Evolutionary conservation across 495 filamentous ascomycete species (phyloP), one percentile per base, ranked within the genome.

Genomic region (Talaromyces nanjingensis): DNA sequence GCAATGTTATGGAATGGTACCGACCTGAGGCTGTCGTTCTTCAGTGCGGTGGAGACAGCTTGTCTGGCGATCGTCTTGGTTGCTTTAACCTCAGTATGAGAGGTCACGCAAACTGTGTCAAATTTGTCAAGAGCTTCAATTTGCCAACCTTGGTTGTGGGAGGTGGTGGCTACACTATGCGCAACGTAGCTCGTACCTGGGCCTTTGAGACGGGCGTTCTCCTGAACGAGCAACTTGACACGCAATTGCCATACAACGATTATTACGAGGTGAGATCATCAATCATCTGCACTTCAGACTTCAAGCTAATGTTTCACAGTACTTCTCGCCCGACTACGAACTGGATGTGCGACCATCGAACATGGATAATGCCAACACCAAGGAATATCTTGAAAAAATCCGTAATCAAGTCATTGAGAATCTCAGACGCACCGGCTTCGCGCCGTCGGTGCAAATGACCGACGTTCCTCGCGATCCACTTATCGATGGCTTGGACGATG

Each of bases 81-180:
- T 98, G 94, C 76, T 99, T 99, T 76, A 99, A 99, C 70, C 81
- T 99, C 18, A 97, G 92, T 73, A 98, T 99, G 94, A 82, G 86
- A 56, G 94, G 94, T 5, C 94, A 99, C 66, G 94, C 96, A 47
- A 99, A 98, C 77, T 99, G 94, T 70, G 94, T 99, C 47, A 91
- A 89, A 62, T 99, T 88, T 67, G 91, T 99, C 42, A 96, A 96
- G 76, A 89, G 85, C 70, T 99, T 97, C 78, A 87, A 89, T 63
- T 80, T 96, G 59, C 94, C 96, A 0, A 93, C 92, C 11, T 80
- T 99, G 58, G 90, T 99, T 7, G 83, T 99, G 11, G 94, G 94
- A 39, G 94, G 94, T 39, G 94, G 94, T 68, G 94, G 94, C 22
- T 99, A 99, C 73, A 99, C 96, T 7, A 99, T 99, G 94, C 87